Percentiles rank a stretch among this genome's conserved stretches.
These are phyloP conservation scores for Colletotrichum sidae DNA, from an alignment of 2,329 filamentous ascomycete genomes.

Conservation along the genomic window DNA sequence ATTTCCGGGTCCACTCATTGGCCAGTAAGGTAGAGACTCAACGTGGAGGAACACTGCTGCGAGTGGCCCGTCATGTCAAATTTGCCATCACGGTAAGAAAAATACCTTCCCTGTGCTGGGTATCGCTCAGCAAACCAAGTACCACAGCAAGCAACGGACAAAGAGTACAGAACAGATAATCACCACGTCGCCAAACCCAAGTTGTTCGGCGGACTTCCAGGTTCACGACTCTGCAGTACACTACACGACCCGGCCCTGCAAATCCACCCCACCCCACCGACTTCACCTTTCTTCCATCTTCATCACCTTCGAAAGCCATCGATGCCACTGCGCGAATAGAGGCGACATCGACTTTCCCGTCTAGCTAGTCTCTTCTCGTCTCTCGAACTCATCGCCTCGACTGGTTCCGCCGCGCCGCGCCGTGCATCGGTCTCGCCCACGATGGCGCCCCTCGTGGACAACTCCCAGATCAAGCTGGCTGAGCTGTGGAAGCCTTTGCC, in stretches of 20 bases:
- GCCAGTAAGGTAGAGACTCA: too few species aligned
- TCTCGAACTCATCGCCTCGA: not conserved
- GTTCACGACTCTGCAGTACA: not conserved
- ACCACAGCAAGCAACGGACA: not conserved
- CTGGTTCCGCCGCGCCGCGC: slow-evolving; percentile 11
- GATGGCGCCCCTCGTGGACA: slow-evolving; percentile 90
- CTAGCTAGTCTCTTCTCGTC: not conserved
- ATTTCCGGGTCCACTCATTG: too few species aligned
- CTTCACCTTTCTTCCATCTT: not conserved
- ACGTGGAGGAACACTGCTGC: too few species aligned
- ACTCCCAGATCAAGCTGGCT: slow-evolving; percentile 87
- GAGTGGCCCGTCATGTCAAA: too few species aligned
- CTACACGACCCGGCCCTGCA: not conserved
- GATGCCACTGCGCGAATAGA: slow-evolving; percentile 11
- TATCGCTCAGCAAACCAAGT: too few species aligned
- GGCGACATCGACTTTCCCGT: not conserved
- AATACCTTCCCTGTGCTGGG: too few species aligned
- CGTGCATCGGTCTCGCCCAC: slow-evolving; percentile 25
- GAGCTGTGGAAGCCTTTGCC: slow-evolving; percentile 90
- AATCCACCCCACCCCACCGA: slow-evolving; percentile 8
- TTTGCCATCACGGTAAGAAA: not conserved
- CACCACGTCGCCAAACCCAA: slow-evolving; percentile 11
- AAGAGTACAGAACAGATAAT: slow-evolving; percentile 34
- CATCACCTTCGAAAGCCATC: not conserved
- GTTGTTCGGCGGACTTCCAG: slow-evolving; percentile 17